Evolutionary conservation across 768 basidiomycete species (phyloP).

Genomic region (Amanita polypyramis): DNA sequence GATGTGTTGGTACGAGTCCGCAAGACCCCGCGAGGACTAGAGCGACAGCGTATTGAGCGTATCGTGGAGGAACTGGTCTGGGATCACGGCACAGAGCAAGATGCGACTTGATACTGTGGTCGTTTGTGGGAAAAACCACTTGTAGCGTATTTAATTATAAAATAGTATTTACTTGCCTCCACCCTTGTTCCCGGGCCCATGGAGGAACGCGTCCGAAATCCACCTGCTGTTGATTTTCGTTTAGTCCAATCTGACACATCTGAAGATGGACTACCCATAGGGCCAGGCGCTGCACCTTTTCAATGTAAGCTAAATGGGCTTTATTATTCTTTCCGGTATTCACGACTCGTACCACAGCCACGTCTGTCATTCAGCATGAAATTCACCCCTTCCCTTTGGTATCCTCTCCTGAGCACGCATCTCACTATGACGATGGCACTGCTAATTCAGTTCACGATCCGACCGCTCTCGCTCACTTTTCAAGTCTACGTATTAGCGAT

Average conservation of each 20-base stretch:
- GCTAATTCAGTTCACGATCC: neutral
- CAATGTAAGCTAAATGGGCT: neutral
- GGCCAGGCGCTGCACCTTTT: neutral
- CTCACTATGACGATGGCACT: neutral
- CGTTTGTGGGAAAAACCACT: conserved; percentile 3
- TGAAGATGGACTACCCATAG: neutral
- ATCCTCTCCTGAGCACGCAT: neutral
- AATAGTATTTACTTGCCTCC: neutral
- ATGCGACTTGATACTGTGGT: conserved; percentile 5
- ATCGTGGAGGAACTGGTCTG: conserved; percentile 61
- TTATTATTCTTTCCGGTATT: neutral
- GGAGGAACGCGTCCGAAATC: neutral
- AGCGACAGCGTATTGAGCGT: conserved; percentile 65
- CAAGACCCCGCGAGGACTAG: conserved; percentile 43
- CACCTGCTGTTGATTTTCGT: neutral
- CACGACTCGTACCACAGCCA: neutral
- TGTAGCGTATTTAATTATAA: no score
- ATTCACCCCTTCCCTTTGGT: neutral
- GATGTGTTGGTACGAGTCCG: conserved; percentile 51
- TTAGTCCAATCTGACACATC: neutral
- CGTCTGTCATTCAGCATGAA: neutral
- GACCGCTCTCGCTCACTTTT: neutral
- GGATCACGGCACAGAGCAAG: conserved; percentile 16
- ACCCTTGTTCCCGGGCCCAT: neutral
- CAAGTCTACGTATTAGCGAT: neutral